Conservation (phyloP, 129 eudicot genomes). For the Flaveria bidentis region DNA sequence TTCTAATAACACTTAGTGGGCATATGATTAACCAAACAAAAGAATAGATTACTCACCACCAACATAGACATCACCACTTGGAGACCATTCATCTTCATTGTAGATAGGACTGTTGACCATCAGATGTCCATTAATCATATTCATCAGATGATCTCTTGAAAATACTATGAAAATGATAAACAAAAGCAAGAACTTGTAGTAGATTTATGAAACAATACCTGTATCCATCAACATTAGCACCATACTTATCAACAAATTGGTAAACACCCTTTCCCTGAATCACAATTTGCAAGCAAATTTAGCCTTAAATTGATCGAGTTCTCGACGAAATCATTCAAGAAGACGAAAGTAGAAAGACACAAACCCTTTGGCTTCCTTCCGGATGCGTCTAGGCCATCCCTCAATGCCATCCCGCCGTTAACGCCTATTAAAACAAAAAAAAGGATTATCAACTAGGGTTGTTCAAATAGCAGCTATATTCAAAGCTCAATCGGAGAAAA, state of each 20-base stretch:
- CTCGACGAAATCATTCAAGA: too few species aligned
- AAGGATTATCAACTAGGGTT: not conserved
- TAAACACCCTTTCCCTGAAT: constrained; percentile 95
- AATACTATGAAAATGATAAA: not conserved
- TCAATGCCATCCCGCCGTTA: constrained; percentile 72
- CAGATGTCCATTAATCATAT: not conserved
- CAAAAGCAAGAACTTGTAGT: not conserved
- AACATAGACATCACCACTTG: constrained; percentile 72
- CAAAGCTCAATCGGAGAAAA: too few species aligned
- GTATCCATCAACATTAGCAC: constrained; percentile 98
- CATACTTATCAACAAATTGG: constrained; percentile 92
- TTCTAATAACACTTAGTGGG: not conserved
- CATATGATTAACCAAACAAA: not conserved
- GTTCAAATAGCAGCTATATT: too few species aligned
- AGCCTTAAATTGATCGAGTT: not conserved
- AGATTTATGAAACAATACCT: not conserved
- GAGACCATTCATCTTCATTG: constrained; percentile 73
- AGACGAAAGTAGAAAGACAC: not conserved
- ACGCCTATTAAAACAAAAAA: constrained; percentile 34
- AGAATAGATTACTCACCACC: constrained; percentile 56
- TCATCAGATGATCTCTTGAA: not conserved
- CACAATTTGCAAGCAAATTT: not conserved
- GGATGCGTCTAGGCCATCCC: constrained; percentile 64
- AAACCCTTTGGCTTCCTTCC: constrained; percentile 72
- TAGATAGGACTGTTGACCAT: constrained; percentile 66